Evolutionary conservation across 139 green algal genomes (phyloP).

Genomic region (Chlamydomonas applanata): DNA sequence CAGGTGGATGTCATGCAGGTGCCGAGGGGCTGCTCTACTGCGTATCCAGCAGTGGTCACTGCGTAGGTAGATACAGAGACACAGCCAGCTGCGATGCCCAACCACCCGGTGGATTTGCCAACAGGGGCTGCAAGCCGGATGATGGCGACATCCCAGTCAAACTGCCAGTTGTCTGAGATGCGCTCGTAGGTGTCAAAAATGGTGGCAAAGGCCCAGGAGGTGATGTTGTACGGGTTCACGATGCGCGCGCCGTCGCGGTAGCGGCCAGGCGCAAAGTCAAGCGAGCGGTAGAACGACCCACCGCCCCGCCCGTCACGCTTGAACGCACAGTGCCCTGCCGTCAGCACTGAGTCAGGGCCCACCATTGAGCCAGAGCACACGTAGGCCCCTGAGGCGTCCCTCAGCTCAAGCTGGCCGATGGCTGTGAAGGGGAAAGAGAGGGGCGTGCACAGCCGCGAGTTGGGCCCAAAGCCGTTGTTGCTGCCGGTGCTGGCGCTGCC

Average conservation of each 20-base stretch:
- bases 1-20: neutral
- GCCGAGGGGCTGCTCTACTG: neutral
- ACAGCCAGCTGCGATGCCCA: constrained; percentile 3
- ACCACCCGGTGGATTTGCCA: neutral
- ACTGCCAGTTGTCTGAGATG: neutral
- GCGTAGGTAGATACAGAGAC: neutral
- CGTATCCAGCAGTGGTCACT: neutral
- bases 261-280: constrained; percentile 41
- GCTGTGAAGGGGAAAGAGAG: constrained; percentile 44
- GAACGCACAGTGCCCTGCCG: constrained; percentile 54
- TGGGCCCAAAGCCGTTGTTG: neutral
- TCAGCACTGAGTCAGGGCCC: constrained; percentile 46
- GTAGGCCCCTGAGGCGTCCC: constrained; percentile 32
- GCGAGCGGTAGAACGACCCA: constrained; percentile 36
- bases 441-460: neutral
- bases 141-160: constrained; percentile 14
- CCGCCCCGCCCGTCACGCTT: constrained; percentile 20
- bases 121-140: constrained; percentile 7
- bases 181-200: constrained; percentile 16
- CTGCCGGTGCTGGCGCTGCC: neutral
- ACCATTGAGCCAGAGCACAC: constrained; percentile 51
- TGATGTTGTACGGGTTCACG: constrained; percentile 42
- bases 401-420: constrained; percentile 45
- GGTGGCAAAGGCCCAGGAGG: constrained; percentile 45
- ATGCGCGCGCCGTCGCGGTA: constrained; percentile 29